Percentiles rank a stretch among this genome's conserved stretches.
Conservation (phyloP, 129 eudicot species). For the Sambucus nigra region DNA sequence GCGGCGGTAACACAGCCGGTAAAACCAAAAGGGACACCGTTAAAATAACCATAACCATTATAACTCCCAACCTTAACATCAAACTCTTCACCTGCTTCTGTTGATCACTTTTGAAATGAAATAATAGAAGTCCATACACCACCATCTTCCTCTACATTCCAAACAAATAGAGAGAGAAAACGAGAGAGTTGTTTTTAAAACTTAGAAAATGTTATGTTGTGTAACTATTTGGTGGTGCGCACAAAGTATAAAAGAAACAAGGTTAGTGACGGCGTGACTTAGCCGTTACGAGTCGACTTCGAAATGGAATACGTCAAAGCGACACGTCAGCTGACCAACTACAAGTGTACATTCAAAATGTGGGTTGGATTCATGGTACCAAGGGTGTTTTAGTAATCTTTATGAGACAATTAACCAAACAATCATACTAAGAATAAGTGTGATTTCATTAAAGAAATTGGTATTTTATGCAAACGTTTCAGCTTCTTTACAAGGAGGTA, state of each 20-base stretch:
- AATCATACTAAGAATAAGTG: no score
- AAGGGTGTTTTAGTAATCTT: neutral
- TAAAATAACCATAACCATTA: conserved; percentile 16
- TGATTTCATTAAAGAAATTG: no score
- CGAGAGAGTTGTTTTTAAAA: no score
- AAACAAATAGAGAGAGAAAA: neutral
- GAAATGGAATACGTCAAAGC: neutral
- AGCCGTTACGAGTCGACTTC: neutral
- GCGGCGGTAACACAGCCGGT: conserved; percentile 49
- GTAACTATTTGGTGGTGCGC: no score
- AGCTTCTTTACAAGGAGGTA: no score
- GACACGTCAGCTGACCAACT: conserved; percentile 12
- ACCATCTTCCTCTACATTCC: neutral
- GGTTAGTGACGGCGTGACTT: neutral
- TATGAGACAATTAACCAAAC: no score
- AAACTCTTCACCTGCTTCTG: neutral
- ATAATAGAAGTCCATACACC: neutral
- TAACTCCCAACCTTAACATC: conserved; percentile 4
- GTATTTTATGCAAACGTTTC: no score
- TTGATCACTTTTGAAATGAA: neutral
- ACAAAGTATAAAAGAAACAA: neutral
- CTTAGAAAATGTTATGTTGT: no score
- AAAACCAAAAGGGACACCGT: conserved; percentile 25
- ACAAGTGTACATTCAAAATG: conserved; percentile 11
- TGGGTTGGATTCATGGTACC: conserved; percentile 22